A percentile compares a stretch with the other conserved stretches of the same genome.
Evolutionary conservation across 2,329 filamentous ascomycete species (phyloP).

Genomic region (Parasarocladium wereldwijsianum): DNA sequence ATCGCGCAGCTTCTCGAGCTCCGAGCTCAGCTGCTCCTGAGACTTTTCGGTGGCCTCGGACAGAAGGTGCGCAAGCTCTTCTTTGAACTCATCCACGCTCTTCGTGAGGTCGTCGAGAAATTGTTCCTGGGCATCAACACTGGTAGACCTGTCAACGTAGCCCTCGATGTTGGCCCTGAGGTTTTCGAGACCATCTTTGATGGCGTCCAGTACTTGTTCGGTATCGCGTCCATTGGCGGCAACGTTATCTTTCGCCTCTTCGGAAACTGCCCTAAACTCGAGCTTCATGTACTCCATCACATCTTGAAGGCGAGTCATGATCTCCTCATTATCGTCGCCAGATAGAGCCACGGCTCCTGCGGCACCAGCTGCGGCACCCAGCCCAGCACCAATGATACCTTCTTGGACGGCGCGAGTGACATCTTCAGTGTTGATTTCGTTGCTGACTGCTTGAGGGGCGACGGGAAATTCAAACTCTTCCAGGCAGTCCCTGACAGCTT

Average conservation of each 20-base stretch:
- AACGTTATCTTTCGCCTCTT: constrained; percentile 62
- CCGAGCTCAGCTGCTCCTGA: constrained; percentile 57
- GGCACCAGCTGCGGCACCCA: constrained; percentile 10
- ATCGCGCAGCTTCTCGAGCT: constrained; percentile 70
- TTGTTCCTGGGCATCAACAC: constrained; percentile 59
- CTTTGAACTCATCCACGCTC: constrained; percentile 51
- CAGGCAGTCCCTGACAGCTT: constrained; percentile 72
- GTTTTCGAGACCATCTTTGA: constrained; percentile 74
- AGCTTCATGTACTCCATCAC: constrained; percentile 45
- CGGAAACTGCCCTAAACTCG: constrained; percentile 44
- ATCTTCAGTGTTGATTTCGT: constrained; percentile 44
- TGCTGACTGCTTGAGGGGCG: constrained; percentile 37
- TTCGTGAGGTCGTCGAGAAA: constrained; percentile 54
- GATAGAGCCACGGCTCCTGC: constrained; percentile 1
- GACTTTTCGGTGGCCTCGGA: constrained; percentile 17
- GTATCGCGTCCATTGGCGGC: constrained; percentile 68
- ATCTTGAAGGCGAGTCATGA: constrained; percentile 45
- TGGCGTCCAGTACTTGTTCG: constrained; percentile 75
- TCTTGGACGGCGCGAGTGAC: constrained; percentile 50
- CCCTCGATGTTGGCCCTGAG: constrained; percentile 67
- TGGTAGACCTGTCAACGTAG: constrained; percentile 61
- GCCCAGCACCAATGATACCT: constrained; percentile 36
- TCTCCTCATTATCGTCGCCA: constrained; percentile 28
- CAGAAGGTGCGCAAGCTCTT: constrained; percentile 52
- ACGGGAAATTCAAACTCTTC: constrained; percentile 70